phyloP scores from a whole-genome alignment of 805 yeast species.

The Candida fluviatilis region DNA sequence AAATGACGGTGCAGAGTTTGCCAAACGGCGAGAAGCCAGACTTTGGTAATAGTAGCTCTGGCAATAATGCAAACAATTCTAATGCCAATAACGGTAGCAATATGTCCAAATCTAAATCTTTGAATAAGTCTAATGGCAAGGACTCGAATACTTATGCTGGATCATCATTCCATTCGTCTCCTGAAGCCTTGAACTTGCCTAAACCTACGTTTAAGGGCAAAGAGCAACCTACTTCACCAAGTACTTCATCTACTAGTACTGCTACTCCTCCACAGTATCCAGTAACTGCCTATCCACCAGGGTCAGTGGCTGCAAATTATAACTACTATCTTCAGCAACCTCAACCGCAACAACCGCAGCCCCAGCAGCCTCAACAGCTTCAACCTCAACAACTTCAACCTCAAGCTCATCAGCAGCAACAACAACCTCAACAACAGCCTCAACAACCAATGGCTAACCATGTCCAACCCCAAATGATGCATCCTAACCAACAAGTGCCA shows the following conservation, averaged over 20 bases:
- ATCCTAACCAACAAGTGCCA: constrained; percentile 1
- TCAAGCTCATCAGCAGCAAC: not conserved
- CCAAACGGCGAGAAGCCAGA: constrained; percentile 28
- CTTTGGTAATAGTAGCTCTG: constrained; percentile 8
- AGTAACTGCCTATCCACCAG: constrained; percentile 30
- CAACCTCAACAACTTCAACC: constrained; percentile 2
- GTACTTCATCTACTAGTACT: constrained; percentile 9
- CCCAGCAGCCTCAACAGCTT: constrained; percentile 2
- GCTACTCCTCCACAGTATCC: constrained; percentile 24
- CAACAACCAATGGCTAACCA: constrained; percentile 4
- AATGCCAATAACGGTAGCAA: constrained; percentile 9
- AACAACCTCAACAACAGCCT: not conserved
- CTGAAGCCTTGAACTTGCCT: constrained; percentile 52
- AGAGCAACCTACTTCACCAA: constrained; percentile 7
- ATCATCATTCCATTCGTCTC: constrained; percentile 53
- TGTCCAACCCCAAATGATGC: constrained; percentile 3
- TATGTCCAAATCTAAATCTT: constrained; percentile 6
- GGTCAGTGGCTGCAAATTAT: constrained; percentile 12
- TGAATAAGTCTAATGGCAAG: not conserved
- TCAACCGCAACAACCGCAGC: constrained; percentile 2
- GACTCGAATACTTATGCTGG: constrained; percentile 45
- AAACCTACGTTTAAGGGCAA: constrained; percentile 46
- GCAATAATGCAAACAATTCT: constrained; percentile 8
- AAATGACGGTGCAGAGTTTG: constrained; percentile 10
- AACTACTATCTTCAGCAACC: constrained; percentile 9